Evolutionary conservation across 805 yeast species (phyloP).

Genomic region (Ogataea salicorniae): DNA sequence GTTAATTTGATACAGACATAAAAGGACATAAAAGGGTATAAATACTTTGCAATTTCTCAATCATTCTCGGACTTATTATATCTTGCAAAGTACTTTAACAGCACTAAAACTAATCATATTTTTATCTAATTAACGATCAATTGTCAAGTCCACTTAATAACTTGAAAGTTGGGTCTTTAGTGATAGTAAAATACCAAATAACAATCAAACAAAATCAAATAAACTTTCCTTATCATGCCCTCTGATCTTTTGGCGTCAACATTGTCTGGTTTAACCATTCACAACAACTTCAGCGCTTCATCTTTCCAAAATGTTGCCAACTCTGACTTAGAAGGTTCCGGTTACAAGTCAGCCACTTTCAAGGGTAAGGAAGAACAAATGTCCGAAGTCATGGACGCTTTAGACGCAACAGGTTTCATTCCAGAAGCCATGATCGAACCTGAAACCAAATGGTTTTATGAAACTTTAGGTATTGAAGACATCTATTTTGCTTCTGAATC

Average conservation of each 20-base stretch:
- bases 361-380: conserved; percentile 77
- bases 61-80: too few relatives aligned
- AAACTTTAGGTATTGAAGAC: conserved; percentile 83
- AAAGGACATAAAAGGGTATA: too few relatives aligned
- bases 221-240: not conserved
- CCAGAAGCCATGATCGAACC: conserved; percentile 82
- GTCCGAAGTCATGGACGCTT: conserved; percentile 71
- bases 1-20: too few relatives aligned
- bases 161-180: too few relatives aligned
- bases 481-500: conserved; percentile 85
- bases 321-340: conserved; percentile 34
- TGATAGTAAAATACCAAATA: too few relatives aligned
- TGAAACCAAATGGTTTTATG: conserved; percentile 89
- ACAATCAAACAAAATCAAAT: not conserved
- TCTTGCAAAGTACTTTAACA: too few relatives aligned
- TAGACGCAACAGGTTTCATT: conserved; percentile 81
- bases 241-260: not conserved
- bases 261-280: conserved; percentile 24
- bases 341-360: conserved; percentile 72
- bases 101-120: too few relatives aligned
- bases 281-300: conserved; percentile 32
- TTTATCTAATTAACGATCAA: too few relatives aligned
- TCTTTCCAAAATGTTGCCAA: conserved; percentile 30
- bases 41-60: too few relatives aligned
- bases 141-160: too few relatives aligned